Evolutionary conservation across 2,329 filamentous ascomycete genomes (phyloP), one percentile per base, ranked within the genome.

Genomic region (Tolypocladium amazonense): DNA sequence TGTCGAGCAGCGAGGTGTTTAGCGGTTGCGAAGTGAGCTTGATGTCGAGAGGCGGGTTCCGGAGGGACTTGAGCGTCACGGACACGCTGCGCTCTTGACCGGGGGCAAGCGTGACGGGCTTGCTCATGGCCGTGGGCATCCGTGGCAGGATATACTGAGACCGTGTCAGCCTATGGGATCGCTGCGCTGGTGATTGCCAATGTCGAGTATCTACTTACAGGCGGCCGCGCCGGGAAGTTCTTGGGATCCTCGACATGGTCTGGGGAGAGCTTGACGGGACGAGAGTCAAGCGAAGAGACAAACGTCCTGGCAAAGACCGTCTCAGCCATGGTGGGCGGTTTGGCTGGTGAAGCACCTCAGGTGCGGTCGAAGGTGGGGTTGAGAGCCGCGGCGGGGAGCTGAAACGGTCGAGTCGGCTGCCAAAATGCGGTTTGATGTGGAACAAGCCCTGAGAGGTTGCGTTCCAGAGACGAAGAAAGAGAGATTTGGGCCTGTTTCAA

Each of bases 161-260:
- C 39, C 14, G 11, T 7, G 8, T 45, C 27, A 43, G 56, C 20
- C 30, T 2, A 6, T 35, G 12, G 50, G 23, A 54, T 20, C 5
- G 25, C 20, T 8, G 2, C 14, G 25, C 23, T 27, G 45, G 25
- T 9, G 45, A 30, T 53, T 30, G 30, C 2, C 9, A 23, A 14
- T 14, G 52, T n/a, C 8, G 37, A 37, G 52, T 57, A 56, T 52
- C 27, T 12, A 25, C 70, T 41, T 83, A 97, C 93, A 20, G 92
- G 88, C 65, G 86, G 81, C 63, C 89, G 85, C 33, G 88, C 79
- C 30, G 90, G 88, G 71, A 93, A 92, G 65, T 81, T 85, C 68
- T 86, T 87, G 56, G 90, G 86, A 70, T 97, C 90, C 75, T 93
- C 90, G 73, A 95, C 87, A 84, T 97, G 89, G 73, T 97, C 91